Evolutionary conservation across 176 grass and related monocot genomes (phyloP).

Genomic region (Carex myosuroides): DNA sequence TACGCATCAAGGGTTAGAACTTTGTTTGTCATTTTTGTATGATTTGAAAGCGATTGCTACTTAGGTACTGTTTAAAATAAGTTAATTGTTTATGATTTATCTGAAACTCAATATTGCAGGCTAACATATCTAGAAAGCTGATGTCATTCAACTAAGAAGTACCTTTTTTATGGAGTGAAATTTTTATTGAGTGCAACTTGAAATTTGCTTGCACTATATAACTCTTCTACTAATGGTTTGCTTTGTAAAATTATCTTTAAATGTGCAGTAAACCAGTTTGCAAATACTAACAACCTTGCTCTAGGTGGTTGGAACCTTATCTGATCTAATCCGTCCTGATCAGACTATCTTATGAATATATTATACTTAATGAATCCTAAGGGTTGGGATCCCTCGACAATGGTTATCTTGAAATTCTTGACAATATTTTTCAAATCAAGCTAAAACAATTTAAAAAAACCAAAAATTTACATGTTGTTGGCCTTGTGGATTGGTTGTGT

Average conservation of each 20-base stretch:
- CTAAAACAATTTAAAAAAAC: neutral
- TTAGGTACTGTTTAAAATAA: neutral
- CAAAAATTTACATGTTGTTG: neutral
- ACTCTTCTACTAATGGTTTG: neutral
- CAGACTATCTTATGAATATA: neutral
- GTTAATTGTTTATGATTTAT: neutral
- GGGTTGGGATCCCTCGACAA: neutral
- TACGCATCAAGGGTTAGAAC: constrained; percentile 47
- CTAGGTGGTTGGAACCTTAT: neutral
- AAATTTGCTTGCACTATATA: neutral
- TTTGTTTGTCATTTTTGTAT: neutral
- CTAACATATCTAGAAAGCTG: neutral
- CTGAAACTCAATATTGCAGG: neutral
- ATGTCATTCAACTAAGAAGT: neutral
- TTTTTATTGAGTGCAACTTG: neutral
- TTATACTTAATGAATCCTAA: neutral
- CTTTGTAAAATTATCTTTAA: neutral
- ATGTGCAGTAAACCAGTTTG: neutral
- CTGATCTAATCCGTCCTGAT: neutral
- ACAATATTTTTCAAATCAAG: neutral
- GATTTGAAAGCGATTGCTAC: neutral
- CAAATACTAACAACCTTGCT: neutral
- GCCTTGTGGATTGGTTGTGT: too few relatives aligned
- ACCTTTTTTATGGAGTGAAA: neutral
- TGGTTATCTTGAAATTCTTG: neutral